Percentiles rank a stretch among this genome's conserved stretches.
phyloP scores from a whole-genome alignment of 805 yeast genomes.

The Candida sphagnicola region DNA sequence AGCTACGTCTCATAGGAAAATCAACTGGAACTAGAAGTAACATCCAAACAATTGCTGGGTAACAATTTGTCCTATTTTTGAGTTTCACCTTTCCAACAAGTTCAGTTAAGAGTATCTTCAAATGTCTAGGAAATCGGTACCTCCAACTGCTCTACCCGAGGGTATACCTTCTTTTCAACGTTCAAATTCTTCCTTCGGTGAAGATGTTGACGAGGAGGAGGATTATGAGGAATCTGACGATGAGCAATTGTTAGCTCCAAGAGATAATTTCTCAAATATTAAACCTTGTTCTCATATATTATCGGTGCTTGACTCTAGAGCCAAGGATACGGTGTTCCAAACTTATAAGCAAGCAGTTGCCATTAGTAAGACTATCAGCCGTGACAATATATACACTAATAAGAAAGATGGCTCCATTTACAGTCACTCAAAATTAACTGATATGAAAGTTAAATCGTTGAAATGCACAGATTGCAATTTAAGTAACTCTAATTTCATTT shows the following conservation, averaged over 20 bases:
- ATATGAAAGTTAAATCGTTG: conserved; percentile 41
- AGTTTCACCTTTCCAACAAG: too few relatives aligned
- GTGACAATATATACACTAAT: conserved; percentile 21
- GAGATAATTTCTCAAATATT: conserved; percentile 9
- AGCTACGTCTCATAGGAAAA: too few relatives aligned
- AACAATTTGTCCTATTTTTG: too few relatives aligned
- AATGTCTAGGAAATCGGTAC: not conserved
- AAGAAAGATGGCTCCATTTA: conserved; percentile 36
- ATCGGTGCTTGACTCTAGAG: conserved; percentile 45
- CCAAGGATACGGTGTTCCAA: conserved; percentile 44
- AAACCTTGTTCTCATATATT: conserved; percentile 46
- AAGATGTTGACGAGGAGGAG: conserved; percentile 1
- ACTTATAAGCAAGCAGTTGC: conserved; percentile 52
- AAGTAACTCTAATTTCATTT: conserved; percentile 46
- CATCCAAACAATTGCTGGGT: too few relatives aligned
- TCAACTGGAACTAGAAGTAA: too few relatives aligned
- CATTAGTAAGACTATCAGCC: conserved; percentile 35
- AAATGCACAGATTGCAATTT: conserved; percentile 50
- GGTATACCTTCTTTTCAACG: not conserved
- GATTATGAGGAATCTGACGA: not conserved
- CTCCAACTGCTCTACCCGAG: not conserved
- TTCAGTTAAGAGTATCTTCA: too few relatives aligned
- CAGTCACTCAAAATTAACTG: conserved; percentile 34
- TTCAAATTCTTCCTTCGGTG: not conserved
- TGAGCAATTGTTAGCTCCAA: not conserved